Base-by-base conservation (phyloP, 2,329 filamentous ascomycete species). In the Fusarium phyllophilum region DNA sequence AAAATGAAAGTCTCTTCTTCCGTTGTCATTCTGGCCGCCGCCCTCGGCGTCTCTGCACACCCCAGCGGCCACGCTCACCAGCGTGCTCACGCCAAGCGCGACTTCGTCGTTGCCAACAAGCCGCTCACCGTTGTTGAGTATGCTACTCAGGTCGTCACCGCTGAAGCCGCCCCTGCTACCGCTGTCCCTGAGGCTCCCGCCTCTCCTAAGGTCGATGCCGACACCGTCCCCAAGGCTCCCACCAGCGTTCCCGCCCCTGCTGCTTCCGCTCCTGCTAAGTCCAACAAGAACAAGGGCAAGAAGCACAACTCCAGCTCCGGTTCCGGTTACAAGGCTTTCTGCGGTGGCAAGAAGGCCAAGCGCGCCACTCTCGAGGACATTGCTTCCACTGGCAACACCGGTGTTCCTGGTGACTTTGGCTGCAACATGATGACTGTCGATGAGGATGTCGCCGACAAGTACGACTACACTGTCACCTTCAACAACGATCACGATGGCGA, bases 391-490 rank as follows among this genome's bases (percentile, higher is more conserved):
- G 87, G 87, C 74, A 89, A 89, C 83, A 79, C 79, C 20, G 87
- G 87, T 65, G 76, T 77, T 56, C 5, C 66, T 14, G 75, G 70
- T 62, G n/a, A 80, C 67, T 88, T 84, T 78, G 86, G 86, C 77
- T 87, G 86, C 85, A 89, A 89, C 85, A 80, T 88, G 56, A 85
- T 86, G 84, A 70, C 82, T 38, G 78, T 89, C 66, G 75, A 81
- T 72, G 76, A 74, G 65, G 69, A 72, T 54, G 77, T 83, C 55
- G 80, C 80, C 68, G 55, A 75, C 68, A 59, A 83, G 70, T 89
- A 88, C 82, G 69, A 84, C 60, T 86, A 88, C 82, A 80, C 81
- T 26, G 70, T 82, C 68, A 80, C 80, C 72, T 85, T 87, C 78
- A 79, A 78, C 59, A 82, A 83, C 77, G 82, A 81, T 57, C 79